Conservation (phyloP, 176 grass and related monocot genomes). For the Hordeum marinum region DNA sequence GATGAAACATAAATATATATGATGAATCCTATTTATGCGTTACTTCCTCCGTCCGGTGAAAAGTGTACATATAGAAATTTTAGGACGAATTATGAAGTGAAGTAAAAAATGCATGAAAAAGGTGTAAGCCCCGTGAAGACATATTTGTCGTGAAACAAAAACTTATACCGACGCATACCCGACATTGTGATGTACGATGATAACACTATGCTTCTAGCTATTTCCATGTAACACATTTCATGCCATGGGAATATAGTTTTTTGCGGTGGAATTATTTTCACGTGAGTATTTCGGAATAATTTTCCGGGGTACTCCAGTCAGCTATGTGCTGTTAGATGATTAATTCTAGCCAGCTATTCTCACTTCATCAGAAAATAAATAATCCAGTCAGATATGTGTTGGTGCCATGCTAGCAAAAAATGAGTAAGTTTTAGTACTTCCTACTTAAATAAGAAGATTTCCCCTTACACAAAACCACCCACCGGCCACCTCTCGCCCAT, state of each 20-base stretch:
- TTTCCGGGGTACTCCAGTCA: not conserved
- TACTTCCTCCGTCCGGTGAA: too few relatives aligned
- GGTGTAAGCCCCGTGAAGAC: too few relatives aligned
- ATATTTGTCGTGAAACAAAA: not conserved
- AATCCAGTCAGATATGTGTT: conserved; percentile 10
- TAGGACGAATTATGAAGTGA: too few relatives aligned
- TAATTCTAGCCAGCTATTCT: not conserved
- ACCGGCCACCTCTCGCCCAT: not conserved
- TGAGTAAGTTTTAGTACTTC: not conserved
- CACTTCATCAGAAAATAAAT: not conserved
- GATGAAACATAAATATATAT: not conserved
- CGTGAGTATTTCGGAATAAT: not conserved
- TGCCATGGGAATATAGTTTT: not conserved
- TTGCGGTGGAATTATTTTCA: not conserved
- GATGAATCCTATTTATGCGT: too few relatives aligned
- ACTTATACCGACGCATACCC: not conserved
- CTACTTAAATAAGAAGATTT: not conserved
- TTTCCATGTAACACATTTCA: not conserved
- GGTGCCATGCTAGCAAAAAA: not conserved
- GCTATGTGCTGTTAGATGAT: not conserved
- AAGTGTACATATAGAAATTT: too few relatives aligned
- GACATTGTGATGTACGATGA: not conserved
- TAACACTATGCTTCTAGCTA: not conserved
- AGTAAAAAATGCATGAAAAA: too few relatives aligned
- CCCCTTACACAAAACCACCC: not conserved